A percentile compares a stretch with the other conserved stretches of the same genome.
Evolutionary conservation across 2,329 filamentous ascomycete genomes (phyloP).

Genomic region (Arachnopeziza araneosa): DNA sequence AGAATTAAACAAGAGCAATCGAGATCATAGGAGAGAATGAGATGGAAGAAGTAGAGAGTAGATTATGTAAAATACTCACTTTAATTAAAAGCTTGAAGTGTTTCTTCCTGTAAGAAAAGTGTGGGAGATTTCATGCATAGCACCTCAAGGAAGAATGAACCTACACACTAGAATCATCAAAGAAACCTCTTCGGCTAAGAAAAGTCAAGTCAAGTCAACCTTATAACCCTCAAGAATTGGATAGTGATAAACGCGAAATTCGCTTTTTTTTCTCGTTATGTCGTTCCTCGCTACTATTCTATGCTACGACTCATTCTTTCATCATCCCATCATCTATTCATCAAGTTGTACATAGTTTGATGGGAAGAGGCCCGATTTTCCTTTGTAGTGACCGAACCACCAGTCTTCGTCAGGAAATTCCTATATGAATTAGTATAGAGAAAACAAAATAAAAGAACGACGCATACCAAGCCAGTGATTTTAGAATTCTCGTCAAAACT

Average conservation of each 20-base stretch:
- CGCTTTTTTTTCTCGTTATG: background rate
- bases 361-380: constrained; percentile 77
- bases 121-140: no score
- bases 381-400: constrained; percentile 89
- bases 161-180: no score
- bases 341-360: constrained; percentile 62
- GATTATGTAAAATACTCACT: no score
- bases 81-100: no score
- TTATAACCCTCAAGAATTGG: no score
- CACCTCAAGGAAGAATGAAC: no score
- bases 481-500: constrained; percentile 87
- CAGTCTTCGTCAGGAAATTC: constrained; percentile 53
- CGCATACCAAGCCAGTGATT: constrained; percentile 69
- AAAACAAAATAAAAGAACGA: background rate
- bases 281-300: background rate
- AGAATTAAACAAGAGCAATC: no score
- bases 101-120: no score
- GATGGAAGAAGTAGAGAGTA: no score
- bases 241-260: background rate
- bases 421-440: background rate
- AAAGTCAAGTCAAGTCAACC: no score
- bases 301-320: background rate
- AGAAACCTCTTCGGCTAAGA: no score
- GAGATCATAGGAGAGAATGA: no score
- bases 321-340: constrained; percentile 15